These are phyloP conservation scores for Rosa rugosa DNA, from an alignment of 306 rosid genomes.

Conservation along the genomic window DNA sequence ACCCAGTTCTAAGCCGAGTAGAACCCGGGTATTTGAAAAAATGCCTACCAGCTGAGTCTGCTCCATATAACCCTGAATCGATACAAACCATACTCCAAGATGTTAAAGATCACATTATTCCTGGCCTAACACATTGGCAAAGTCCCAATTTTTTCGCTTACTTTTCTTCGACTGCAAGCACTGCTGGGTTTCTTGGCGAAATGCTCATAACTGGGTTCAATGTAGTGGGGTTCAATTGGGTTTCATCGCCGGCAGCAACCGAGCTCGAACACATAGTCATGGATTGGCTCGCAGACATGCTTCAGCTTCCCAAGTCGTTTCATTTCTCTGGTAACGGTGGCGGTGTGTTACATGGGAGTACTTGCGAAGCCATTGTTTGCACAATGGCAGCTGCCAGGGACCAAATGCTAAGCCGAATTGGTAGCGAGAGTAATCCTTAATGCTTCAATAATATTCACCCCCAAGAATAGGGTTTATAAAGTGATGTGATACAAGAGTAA, in stretches of 20 bases:
- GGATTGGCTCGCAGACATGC: slow-evolving; percentile 50
- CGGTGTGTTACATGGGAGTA: slow-evolving; percentile 41
- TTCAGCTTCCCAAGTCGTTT: slow-evolving; percentile 38
- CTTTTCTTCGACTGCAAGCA: slow-evolving; percentile 24
- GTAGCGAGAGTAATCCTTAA: slow-evolving; percentile 20
- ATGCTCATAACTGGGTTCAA: slow-evolving; percentile 38
- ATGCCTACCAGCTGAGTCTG: slow-evolving; percentile 22
- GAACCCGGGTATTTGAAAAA: slow-evolving; percentile 33
- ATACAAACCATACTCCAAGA: slow-evolving; percentile 40
- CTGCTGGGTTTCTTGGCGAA: slow-evolving; percentile 35
- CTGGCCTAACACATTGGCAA: slow-evolving; percentile 48
- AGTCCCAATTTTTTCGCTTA: slow-evolving; percentile 35
- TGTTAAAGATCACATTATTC: slow-evolving; percentile 29
- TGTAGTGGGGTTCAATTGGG: slow-evolving; percentile 42
- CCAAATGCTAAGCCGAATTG: slow-evolving; percentile 15
- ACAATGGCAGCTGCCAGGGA: slow-evolving; percentile 43
- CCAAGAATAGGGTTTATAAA: too few relatives aligned
- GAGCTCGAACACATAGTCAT: slow-evolving; percentile 41
- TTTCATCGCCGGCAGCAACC: slow-evolving; percentile 48
- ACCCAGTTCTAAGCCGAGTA: slow-evolving; percentile 38
- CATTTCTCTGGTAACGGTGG: slow-evolving; percentile 38
- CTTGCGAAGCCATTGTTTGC: slow-evolving; percentile 43
- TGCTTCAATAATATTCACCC: too few relatives aligned
- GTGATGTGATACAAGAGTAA: too few relatives aligned
- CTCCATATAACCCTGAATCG: slow-evolving; percentile 33